phyloP scores from a whole-genome alignment of 2,329 filamentous ascomycete genomes.

The Alternaria triticimaculans region DNA sequence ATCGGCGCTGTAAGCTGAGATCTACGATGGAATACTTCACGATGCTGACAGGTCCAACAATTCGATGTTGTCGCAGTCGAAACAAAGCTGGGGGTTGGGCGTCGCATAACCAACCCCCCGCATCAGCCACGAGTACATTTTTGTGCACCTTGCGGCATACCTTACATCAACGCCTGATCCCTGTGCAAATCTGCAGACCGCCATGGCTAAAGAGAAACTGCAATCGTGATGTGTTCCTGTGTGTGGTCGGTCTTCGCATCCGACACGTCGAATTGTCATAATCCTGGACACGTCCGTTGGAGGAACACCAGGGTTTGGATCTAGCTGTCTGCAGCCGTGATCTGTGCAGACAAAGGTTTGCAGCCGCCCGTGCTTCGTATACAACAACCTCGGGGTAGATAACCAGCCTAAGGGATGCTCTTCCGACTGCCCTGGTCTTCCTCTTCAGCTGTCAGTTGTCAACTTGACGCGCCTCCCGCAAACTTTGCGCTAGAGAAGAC shows the following conservation, averaged over 20 bases:
- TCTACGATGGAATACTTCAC: background rate
- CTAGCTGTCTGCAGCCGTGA: slow-evolving; percentile 1
- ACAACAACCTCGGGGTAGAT: background rate
- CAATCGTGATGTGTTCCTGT: background rate
- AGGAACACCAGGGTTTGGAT: background rate
- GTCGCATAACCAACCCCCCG: background rate
- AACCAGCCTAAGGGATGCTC: background rate
- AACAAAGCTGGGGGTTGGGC: slow-evolving; percentile 1
- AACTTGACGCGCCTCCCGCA: background rate
- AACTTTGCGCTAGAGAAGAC: slow-evolving; percentile 4
- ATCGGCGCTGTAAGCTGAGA: background rate
- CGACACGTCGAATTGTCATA: background rate
- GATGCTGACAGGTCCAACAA: background rate
- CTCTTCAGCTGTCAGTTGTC: slow-evolving; percentile 7
- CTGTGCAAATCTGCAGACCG: slow-evolving; percentile 1
- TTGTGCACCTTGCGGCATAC: background rate
- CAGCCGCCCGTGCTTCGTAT: slow-evolving; percentile 1
- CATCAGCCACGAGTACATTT: background rate
- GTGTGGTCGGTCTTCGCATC: background rate
- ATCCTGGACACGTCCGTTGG: background rate
- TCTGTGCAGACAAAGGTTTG: background rate
- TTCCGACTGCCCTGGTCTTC: background rate
- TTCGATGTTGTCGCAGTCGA: slow-evolving; percentile 6
- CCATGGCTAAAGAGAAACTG: background rate
- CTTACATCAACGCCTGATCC: background rate